phyloP scores from a whole-genome alignment of 2,329 filamentous ascomycete genomes.

The Alternaria novae-zelandiae region DNA sequence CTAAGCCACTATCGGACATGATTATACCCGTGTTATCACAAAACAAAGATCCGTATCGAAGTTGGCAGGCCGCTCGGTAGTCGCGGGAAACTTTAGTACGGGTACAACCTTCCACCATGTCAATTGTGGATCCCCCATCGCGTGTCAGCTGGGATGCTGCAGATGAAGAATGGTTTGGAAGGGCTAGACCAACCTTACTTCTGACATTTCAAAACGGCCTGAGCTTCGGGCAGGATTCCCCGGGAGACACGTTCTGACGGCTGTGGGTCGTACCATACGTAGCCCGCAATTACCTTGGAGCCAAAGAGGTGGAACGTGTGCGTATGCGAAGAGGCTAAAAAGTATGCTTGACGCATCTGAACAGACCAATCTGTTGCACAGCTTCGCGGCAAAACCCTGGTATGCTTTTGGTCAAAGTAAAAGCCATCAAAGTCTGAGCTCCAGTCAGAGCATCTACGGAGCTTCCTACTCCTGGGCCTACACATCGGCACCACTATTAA shows the following conservation, averaged over 20 bases:
- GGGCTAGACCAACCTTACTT: slow-evolving; percentile 34
- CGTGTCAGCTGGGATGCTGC: slow-evolving; percentile 38
- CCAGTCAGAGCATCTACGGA: slow-evolving; percentile 33
- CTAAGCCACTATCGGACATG: not conserved
- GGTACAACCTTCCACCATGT: slow-evolving; percentile 27
- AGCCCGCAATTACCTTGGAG: slow-evolving; percentile 25
- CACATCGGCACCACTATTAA: slow-evolving; percentile 26
- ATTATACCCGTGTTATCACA: not conserved
- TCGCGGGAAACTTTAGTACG: slow-evolving; percentile 31
- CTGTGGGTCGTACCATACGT: slow-evolving; percentile 24
- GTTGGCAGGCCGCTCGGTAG: slow-evolving; percentile 27
- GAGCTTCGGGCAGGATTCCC: slow-evolving; percentile 39
- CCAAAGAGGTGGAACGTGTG: slow-evolving; percentile 35
- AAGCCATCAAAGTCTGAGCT: slow-evolving; percentile 29
- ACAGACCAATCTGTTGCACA: slow-evolving; percentile 40
- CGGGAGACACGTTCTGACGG: slow-evolving; percentile 30
- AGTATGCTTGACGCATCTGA: slow-evolving; percentile 29
- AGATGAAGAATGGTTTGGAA: slow-evolving; percentile 25
- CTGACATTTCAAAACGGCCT: slow-evolving; percentile 34
- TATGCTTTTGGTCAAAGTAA: slow-evolving; percentile 22
- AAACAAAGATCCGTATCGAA: slow-evolving; percentile 8
- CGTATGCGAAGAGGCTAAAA: slow-evolving; percentile 38
- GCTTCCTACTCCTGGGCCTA: slow-evolving; percentile 30
- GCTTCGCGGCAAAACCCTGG: slow-evolving; percentile 29
- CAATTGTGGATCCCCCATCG: slow-evolving; percentile 32